Percentiles rank a stretch among this genome's conserved stretches.
Evolutionary conservation across 148 eudicot species (phyloP).

Genomic region (Linanthus parryae): DNA sequence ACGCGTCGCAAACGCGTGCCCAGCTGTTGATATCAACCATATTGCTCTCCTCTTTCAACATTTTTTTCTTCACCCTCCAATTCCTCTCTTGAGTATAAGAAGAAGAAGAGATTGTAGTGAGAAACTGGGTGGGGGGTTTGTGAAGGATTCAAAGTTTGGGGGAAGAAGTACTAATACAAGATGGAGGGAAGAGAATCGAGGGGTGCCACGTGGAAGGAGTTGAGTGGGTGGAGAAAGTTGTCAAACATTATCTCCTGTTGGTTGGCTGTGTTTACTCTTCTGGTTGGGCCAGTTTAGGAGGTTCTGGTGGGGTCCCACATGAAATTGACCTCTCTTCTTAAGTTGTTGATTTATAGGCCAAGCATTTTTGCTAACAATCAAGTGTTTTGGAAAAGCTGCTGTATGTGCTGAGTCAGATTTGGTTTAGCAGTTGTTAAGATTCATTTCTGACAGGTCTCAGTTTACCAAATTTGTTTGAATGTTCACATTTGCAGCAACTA

Average conservation of each 20-base stretch:
- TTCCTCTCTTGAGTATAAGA: too few species aligned
- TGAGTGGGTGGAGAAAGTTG: constrained; percentile 26
- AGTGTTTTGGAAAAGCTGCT: too few species aligned
- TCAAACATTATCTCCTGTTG: constrained; percentile 50
- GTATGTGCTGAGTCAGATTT: too few species aligned
- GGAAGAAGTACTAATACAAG: background rate
- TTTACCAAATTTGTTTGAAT: too few species aligned
- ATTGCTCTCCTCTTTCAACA: constrained; percentile 49
- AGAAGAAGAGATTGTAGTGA: too few species aligned
- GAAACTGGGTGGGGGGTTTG: constrained; percentile 1
- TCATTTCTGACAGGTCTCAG: too few species aligned
- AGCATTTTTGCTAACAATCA: too few species aligned
- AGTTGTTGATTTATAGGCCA: too few species aligned
- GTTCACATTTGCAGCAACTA: too few species aligned
- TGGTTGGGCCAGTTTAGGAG: constrained; percentile 11
- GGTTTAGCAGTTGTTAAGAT: too few species aligned
- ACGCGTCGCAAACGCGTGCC: constrained; percentile 55
- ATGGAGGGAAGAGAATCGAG: constrained; percentile 28
- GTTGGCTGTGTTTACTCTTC: constrained; percentile 34
- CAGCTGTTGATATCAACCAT: constrained; percentile 19
- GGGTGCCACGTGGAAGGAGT: constrained; percentile 46
- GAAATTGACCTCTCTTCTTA: constrained; percentile 4
- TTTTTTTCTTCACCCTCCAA: constrained; percentile 12
- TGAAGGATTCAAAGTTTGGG: constrained; percentile 8
- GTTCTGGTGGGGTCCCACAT: constrained; percentile 14